phyloP scores from a whole-genome alignment of 1,284 basidiomycete species.

The Anthracocystis setariae region DNA sequence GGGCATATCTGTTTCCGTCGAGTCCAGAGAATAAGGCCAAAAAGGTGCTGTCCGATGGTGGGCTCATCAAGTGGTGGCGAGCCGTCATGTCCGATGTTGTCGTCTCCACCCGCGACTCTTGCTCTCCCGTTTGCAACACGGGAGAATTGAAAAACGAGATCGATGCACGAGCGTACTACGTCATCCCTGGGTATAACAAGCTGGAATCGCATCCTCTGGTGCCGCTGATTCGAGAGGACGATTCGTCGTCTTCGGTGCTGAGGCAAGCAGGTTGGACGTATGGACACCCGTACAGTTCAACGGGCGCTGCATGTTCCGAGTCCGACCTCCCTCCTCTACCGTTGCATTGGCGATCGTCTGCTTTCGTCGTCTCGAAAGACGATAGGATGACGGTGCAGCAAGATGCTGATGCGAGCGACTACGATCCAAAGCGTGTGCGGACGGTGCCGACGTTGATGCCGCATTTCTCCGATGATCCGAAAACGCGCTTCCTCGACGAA shows the following conservation, averaged over 20 bases:
- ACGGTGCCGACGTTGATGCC: slow-evolving; percentile 62
- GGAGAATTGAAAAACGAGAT: slow-evolving; percentile 1
- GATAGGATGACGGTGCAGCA: neutral
- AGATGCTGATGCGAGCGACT: slow-evolving; percentile 13
- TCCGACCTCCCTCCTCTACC: slow-evolving; percentile 50
- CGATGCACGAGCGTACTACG: slow-evolving; percentile 54
- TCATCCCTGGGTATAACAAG: slow-evolving; percentile 60
- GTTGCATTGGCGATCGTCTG: slow-evolving; percentile 39
- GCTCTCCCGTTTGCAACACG: slow-evolving; percentile 14
- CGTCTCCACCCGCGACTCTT: slow-evolving; percentile 10
- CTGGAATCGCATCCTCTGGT: slow-evolving; percentile 60
- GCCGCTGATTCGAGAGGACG: slow-evolving; percentile 36
- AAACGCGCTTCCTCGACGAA: slow-evolving; percentile 66
- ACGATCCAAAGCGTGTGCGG: slow-evolving; percentile 28
- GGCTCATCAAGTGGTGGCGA: slow-evolving; percentile 93
- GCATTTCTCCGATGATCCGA: slow-evolving; percentile 66
- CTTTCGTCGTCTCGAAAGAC: slow-evolving; percentile 15
- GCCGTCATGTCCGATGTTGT: slow-evolving; percentile 52
- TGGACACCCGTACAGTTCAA: slow-evolving; percentile 61
- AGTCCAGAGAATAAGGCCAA: slow-evolving; percentile 79
- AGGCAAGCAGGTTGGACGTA: slow-evolving; percentile 53
- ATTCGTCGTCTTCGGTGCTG: slow-evolving; percentile 1
- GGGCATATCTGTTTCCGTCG: slow-evolving; percentile 93
- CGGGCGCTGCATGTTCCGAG: slow-evolving; percentile 14
- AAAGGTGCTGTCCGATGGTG: slow-evolving; percentile 79